Conservation (phyloP, 257 asterid genomes). For the Solanum chilense region DNA sequence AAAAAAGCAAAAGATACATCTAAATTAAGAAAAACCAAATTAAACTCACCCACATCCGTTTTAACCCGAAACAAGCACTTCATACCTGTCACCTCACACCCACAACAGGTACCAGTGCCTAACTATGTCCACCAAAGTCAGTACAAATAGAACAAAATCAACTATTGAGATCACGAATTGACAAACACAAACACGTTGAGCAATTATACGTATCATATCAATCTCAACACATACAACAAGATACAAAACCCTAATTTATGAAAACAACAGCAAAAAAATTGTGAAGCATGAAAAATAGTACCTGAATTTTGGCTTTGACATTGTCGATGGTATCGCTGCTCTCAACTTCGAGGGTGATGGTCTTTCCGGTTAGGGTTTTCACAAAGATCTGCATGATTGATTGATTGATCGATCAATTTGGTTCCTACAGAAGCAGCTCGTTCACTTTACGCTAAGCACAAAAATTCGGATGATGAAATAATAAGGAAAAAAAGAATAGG, state of each 20-base stretch:
- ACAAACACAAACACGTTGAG: neutral
- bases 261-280: neutral
- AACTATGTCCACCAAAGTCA: neutral
- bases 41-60: neutral
- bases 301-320: constrained; percentile 89
- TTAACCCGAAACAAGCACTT: neutral
- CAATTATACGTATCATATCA: neutral
- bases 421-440: neutral
- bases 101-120: neutral
- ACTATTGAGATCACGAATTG: neutral
- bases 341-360: constrained; percentile 80
- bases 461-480: neutral
- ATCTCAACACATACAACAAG: neutral
- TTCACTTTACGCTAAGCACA: neutral
- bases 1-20: neutral
- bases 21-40: neutral
- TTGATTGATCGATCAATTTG: neutral
- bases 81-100: neutral
- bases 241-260: neutral
- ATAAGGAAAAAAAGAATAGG: neutral
- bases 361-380: constrained; percentile 72
- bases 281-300: neutral
- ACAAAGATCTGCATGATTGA: constrained; percentile 77
- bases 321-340: constrained; percentile 74
- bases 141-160: neutral